Base-by-base conservation (phyloP, 305 asterid genomes). In the Petunia hybrid region DNA sequence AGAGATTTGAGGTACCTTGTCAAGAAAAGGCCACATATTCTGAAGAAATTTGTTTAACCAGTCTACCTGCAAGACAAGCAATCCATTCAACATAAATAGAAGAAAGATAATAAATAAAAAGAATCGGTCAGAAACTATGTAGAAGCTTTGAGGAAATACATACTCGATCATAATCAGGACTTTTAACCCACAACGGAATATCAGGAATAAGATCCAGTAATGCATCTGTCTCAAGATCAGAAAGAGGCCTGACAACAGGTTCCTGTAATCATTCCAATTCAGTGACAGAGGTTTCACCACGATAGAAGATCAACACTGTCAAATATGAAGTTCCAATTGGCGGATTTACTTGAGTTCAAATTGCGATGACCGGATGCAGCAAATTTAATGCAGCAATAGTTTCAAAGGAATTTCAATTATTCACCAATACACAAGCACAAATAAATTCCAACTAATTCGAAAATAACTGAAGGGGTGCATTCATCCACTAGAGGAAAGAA, bases 91-190 rank as follows among this genome's bases (percentile, higher is more conserved):
- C 45, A 4, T 40, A 51, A 6, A 75, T 5, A n/a, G n/a, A 12
- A n/a, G n/a, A 12, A 13, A 9, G 5, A 39, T 61, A 43, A 56
- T 36, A 61, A 68, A 51, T 36, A 8, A 6, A 61, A 43, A 41
- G 22, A 73, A 43, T 22, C 31, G 31, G 31, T 22, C 31, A 22
- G 31, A 22, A 22, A 22, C 31, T 22, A 22, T 22, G 31, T 22
- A 22, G 31, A 22, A 22, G 31, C 31, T 22, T 22, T 22, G 31
- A 43, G 22, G n/a, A 6, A 65, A 55, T 70, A 81, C 91, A 77
- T 83, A 93, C 99, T 82, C 99, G 89, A 79, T 95, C 97, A 40
- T 90, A 93, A 85, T 95, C 98, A 8, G 99, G 97, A 80, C 89
- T 89, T 84, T 95, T 95, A 40, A 93, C 91, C 99, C 99, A 95